Evolutionary conservation across 2,329 filamentous ascomycete species (phyloP), one percentile per base, ranked within the genome.

Genomic region (Fonsecaea multimorphosa): DNA sequence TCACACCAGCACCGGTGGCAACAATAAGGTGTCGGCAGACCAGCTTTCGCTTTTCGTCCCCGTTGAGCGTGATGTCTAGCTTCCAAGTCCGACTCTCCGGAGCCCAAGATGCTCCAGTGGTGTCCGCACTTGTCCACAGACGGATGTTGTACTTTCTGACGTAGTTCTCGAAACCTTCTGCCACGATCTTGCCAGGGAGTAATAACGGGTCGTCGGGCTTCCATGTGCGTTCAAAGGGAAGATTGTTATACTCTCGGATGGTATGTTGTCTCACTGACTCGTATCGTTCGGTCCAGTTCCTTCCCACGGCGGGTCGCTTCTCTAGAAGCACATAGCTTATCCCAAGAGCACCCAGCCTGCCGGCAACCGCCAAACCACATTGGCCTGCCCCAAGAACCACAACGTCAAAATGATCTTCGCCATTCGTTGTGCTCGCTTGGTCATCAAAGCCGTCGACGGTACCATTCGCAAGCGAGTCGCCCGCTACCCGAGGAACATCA

Each of bases 251-350:
- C 40, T 70, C 68, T 3, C 60, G 58, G 12, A 63, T 38, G 3
- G 65, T 68, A 46, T 70, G 68, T 36, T 64, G 75, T 12, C 78
- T 78, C 8, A 80, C 74, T 22, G 80, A 80, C 44, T 81, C 78
- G 66, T 84, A 84, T 55, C 82, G 74, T 55, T 78, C 75, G 1
- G 74, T 74, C 82, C 82, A 84, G 52, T 79, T 81, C 60, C 82
- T 78, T 1, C 82, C 81, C 3, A 83, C 75, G 0, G 75, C 70
- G 24, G 73, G 71, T 34, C 79, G 79, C 27, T 76, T 74, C 53
- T 84, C 82, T 51, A 84, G 74, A n/a, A 83, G 74, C 7, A 84
- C 71, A 31, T 79, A 77, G 1, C 75, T 75, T 3, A 82, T 66
- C 2, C 77, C 76, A 9, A 83, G 72, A 44, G 81, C 79, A 67